phyloP scores from a whole-genome alignment of 1,284 basidiomycete species.

The Rhodotorula sp. region DNA sequence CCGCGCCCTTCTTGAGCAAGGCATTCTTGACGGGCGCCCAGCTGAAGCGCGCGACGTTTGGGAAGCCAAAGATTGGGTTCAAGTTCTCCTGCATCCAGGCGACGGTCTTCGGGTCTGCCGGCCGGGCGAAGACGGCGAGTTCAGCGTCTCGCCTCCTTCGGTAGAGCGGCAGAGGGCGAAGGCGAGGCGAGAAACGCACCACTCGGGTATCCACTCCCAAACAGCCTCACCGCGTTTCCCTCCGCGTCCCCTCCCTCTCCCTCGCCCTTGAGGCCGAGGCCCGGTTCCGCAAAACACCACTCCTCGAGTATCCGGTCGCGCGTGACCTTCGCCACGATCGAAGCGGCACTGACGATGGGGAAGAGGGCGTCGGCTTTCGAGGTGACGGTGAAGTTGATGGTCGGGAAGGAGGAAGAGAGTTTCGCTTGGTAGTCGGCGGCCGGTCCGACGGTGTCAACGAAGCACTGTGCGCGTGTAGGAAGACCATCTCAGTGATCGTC shows the following conservation, averaged over 20 bases:
- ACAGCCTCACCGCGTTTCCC: constrained; percentile 59
- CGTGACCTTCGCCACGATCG: constrained; percentile 94
- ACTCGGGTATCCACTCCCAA: constrained; percentile 71
- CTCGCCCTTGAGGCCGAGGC: constrained; percentile 18
- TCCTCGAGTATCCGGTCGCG: constrained; percentile 83
- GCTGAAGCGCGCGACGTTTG: constrained; percentile 85
- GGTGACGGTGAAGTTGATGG: constrained; percentile 81
- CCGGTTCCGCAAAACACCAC: constrained; percentile 63
- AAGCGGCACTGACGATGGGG: constrained; percentile 95
- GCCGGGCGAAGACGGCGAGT: not conserved
- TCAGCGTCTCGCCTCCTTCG: not conserved
- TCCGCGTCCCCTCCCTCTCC: constrained; percentile 10
- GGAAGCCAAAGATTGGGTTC: constrained; percentile 89
- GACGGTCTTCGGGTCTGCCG: constrained; percentile 83
- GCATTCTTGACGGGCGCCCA: constrained; percentile 91
- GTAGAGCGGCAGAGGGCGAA: not conserved
- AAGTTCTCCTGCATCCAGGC: constrained; percentile 75
- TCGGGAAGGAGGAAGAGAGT: constrained; percentile 74
- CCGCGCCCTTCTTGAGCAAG: constrained; percentile 74
- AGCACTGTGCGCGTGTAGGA: constrained; percentile 62
- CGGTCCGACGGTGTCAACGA: constrained; percentile 90
- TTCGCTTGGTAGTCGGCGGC: constrained; percentile 79
- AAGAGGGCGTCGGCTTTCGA: constrained; percentile 92
- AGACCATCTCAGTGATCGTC: too few species aligned
- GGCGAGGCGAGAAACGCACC: constrained; percentile 56